Base-by-base conservation (phyloP, 345 rosid species). In the Erysimum cheiranthoides region DNA sequence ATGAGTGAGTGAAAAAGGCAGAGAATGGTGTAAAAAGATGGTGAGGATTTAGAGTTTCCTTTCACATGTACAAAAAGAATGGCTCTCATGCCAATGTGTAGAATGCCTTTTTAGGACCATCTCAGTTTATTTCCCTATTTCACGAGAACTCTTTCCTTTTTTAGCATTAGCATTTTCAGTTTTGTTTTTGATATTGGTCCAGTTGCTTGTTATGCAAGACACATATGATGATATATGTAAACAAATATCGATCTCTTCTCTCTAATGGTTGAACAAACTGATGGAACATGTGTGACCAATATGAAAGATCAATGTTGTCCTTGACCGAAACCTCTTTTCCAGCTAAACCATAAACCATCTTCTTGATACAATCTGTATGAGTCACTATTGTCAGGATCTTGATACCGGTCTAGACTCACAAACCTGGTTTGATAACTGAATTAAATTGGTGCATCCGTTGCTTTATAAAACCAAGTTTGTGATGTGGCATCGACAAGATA, bases 41-140 rank as follows among this genome's bases (percentile, higher is more conserved):
- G 66, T 66, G 82, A 80, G 85, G 79, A 35, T 79, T 52, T 77
- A 80, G 68, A 28, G 60, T 64, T 73, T 51, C 68, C 46, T 40
- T 46, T 82, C 63, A 81, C 80, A 71, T 77, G 67, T 85, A 87
- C 80, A 87, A 83, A 89, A 81, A 76, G 65, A 75, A 75, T 78
- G 84, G 58, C 39, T 73, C 42, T 53, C 28, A 21, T 36, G 60
- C 73, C 81, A 56, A 60, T 80, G 82, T 82, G 73, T 85, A 84
- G 92, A 81, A 83, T 84, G 83, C 79, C 66, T 60, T 50, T 82
- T 73, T 64, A 53, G 58, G 42, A 25, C 18, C 5, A 38, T 36
- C 31, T 18, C 54, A 27, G 79, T 86, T 65, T 39, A 3, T 45
- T 43, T 79, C 4, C 11, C 14, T 49, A 36, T 54, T 60, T 42